Evolutionary conservation across 1,284 basidiomycete species (phyloP).

Genomic region (Amylostereum chailletii): DNA sequence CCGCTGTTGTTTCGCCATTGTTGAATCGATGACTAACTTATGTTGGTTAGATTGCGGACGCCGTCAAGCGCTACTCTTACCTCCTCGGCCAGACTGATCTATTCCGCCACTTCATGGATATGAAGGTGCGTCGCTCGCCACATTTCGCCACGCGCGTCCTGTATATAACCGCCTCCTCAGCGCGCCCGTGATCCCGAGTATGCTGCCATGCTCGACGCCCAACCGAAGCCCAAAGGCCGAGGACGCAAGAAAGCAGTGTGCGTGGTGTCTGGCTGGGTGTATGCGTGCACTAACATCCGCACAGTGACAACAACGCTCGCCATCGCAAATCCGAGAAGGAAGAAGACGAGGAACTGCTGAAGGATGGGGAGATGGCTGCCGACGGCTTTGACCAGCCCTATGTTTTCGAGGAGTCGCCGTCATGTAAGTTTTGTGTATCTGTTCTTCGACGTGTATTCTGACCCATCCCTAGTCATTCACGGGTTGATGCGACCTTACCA

Average conservation of each 20-base stretch:
- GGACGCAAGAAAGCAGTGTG: conserved; percentile 75
- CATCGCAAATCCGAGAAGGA: conserved; percentile 97
- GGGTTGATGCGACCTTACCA: conserved; percentile 94
- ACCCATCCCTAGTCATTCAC: conserved; percentile 58
- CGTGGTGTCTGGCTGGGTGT: conserved; percentile 19
- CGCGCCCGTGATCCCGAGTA: conserved; percentile 91
- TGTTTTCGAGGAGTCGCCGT: conserved; percentile 88
- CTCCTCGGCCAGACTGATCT: conserved; percentile 92
- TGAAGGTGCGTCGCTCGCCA: conserved; percentile 55
- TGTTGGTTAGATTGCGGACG: conserved; percentile 70
- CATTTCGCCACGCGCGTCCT: background rate
- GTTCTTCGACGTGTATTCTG: background rate
- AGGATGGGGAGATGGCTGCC: conserved; percentile 74
- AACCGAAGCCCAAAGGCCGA: conserved; percentile 73
- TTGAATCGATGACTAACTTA: background rate
- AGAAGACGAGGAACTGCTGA: conserved; percentile 92
- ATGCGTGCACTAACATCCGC: background rate
- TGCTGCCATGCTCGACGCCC: conserved; percentile 79
- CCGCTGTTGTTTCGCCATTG: background rate
- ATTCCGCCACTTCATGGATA: conserved; percentile 93
- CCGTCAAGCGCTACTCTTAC: conserved; percentile 92
- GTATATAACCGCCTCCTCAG: conserved; percentile 27
- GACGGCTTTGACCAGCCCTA: conserved; percentile 81
- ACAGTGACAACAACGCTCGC: conserved; percentile 66
- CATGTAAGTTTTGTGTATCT: conserved; percentile 47